These are phyloP conservation scores for Hygrocybe punicea DNA, from an alignment of 768 basidiomycete genomes.

Conservation along the genomic window DNA sequence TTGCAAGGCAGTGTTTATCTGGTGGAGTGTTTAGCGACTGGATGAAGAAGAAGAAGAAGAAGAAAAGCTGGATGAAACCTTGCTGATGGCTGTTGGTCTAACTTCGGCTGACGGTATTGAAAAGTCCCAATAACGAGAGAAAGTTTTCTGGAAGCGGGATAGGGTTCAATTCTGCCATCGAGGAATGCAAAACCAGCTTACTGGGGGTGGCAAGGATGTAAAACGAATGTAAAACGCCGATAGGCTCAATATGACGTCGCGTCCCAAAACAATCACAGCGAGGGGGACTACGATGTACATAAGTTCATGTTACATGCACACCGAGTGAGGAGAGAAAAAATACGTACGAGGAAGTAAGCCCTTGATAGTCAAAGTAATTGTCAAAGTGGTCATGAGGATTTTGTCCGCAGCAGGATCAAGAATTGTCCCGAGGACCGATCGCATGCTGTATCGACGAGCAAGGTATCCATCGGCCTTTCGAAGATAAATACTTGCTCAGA, in stretches of 20 bases:
- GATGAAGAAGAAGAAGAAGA: neutral
- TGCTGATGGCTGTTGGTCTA: slow-evolving; percentile 89
- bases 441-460: slow-evolving; percentile 82
- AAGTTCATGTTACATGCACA: neutral
- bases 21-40: slow-evolving; percentile 1
- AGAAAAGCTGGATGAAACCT: slow-evolving; percentile 37
- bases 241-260: slow-evolving; percentile 81
- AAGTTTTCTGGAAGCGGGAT: slow-evolving; percentile 66
- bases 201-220: slow-evolving; percentile 82
- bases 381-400: slow-evolving; percentile 88
- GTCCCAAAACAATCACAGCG: slow-evolving; percentile 80
- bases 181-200: slow-evolving; percentile 38
- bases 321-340: neutral
- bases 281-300: slow-evolving; percentile 64
- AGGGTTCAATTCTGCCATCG: slow-evolving; percentile 6
- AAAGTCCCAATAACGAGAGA: slow-evolving; percentile 92
- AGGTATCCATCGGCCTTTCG: slow-evolving; percentile 85
- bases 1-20: slow-evolving; percentile 93
- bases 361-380: slow-evolving; percentile 78
- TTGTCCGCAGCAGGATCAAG: slow-evolving; percentile 98
- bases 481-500: slow-evolving; percentile 1
- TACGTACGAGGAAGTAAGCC: slow-evolving; percentile 76
- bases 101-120: slow-evolving; percentile 95
- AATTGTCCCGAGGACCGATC: slow-evolving; percentile 89
- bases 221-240: slow-evolving; percentile 94